A percentile compares a stretch with the other conserved stretches of the same genome.
These are phyloP conservation scores for Aspergillus eucalypticola DNA, from an alignment of 2,329 filamentous ascomycete species.

Conservation along the genomic window DNA sequence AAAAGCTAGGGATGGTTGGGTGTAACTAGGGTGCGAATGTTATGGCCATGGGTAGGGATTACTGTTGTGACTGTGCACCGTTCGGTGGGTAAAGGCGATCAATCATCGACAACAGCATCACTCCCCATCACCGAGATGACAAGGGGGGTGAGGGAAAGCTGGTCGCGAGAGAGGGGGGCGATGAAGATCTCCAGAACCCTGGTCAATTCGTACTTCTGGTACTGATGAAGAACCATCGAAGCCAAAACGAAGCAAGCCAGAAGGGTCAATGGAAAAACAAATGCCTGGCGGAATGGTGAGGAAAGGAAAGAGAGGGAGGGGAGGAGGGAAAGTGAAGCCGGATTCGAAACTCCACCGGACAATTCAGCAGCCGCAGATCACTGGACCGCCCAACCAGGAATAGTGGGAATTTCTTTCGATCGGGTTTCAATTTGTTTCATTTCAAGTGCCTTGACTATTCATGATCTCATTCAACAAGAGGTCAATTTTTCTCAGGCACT, in stretches of 20 bases:
- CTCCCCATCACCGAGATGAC: background rate
- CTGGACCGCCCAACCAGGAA: conserved; percentile 10
- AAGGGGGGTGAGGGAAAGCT: conserved; percentile 6
- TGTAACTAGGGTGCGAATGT: background rate
- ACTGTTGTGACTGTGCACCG: conserved; percentile 7
- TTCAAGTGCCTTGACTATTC: background rate
- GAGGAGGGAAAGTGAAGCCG: background rate
- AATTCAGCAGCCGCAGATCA: conserved; percentile 11
- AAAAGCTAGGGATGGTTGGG: conserved; percentile 5
- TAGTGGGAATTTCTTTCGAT: background rate
- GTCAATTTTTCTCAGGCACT: background rate
- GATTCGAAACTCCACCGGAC: conserved; percentile 2
- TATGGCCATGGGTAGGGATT: conserved; percentile 5
- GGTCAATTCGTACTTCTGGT: background rate
- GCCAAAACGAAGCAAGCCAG: background rate
- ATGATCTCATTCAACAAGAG: no score
- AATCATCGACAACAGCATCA: conserved; percentile 1
- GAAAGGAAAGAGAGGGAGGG: background rate
- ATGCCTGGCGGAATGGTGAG: background rate
- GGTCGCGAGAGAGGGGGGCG: background rate
- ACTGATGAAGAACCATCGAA: background rate
- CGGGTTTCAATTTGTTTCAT: background rate
- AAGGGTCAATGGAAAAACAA: background rate
- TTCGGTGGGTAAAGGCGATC: background rate
- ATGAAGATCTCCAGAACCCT: background rate